Conservation (phyloP, 1,284 basidiomycete genomes). For the Volvariella volvacea region DNA sequence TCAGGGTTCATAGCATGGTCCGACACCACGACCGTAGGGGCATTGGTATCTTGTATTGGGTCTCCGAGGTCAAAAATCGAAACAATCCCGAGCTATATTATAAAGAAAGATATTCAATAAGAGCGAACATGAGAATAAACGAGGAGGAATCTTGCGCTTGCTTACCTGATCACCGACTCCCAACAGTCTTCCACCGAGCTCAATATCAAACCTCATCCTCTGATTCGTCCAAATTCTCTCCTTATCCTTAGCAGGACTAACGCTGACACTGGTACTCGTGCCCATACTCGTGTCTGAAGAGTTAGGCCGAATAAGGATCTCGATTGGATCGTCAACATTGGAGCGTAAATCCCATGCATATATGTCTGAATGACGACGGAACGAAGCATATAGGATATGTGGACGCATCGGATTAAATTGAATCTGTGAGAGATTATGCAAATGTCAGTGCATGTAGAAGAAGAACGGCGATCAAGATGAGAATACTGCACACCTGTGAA, state of each 20-base stretch:
- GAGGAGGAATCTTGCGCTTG: constrained; percentile 6
- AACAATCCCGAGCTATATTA: constrained; percentile 32
- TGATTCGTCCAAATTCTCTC: constrained; percentile 59
- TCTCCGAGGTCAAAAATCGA: constrained; percentile 36
- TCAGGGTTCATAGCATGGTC: constrained; percentile 3
- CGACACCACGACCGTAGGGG: background rate
- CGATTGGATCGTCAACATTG: constrained; percentile 43
- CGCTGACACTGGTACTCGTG: too few relatives aligned
- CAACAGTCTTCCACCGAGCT: constrained; percentile 64
- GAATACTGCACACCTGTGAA: constrained; percentile 67
- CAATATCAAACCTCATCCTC: constrained; percentile 71
- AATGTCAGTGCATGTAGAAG: background rate
- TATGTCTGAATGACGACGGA: constrained; percentile 58
- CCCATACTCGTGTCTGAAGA: too few relatives aligned
- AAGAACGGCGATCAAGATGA: background rate
- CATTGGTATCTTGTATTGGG: too few relatives aligned
- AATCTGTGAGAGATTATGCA: constrained; percentile 41
- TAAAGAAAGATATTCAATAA: background rate
- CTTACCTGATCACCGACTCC: constrained; percentile 67
- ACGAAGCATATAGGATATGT: constrained; percentile 73
- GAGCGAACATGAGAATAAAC: background rate
- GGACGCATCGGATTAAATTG: constrained; percentile 72
- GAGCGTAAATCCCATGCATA: constrained; percentile 78
- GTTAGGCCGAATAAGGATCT: constrained; percentile 19
- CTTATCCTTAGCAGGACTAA: background rate